A percentile compares a stretch with the other conserved stretches of the same genome.
These are phyloP conservation scores for Firmiana major DNA, from an alignment of 345 rosid genomes.

Conservation along the genomic window DNA sequence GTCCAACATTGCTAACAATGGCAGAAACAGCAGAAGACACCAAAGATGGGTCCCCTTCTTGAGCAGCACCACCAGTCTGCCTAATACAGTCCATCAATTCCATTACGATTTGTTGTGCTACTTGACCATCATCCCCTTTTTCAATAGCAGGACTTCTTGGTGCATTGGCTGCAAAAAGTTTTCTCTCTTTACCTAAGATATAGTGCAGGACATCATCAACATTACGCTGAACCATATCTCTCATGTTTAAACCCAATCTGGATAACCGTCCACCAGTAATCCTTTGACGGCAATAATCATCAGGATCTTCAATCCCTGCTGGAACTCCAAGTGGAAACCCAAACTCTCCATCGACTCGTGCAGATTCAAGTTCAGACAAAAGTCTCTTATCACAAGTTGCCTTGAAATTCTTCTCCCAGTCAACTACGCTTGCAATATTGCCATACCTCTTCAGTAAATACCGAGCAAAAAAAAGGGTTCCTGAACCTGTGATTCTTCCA, in stretches of 20 bases:
- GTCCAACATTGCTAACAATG: constrained; percentile 67
- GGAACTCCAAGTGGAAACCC: constrained; percentile 84
- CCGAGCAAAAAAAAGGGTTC: constrained; percentile 68
- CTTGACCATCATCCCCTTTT: constrained; percentile 71
- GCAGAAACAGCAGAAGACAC: constrained; percentile 93
- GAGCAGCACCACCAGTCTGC: constrained; percentile 96
- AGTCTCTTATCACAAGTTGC: constrained; percentile 73
- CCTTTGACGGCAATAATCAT: constrained; percentile 79
- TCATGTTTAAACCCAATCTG: constrained; percentile 79
- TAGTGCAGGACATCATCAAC: constrained; percentile 61
- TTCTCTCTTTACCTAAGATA: constrained; percentile 61
- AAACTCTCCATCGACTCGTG: constrained; percentile 64
- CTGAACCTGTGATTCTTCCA: constrained; percentile 68
- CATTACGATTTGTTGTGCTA: constrained; percentile 73
- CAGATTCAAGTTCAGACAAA: constrained; percentile 84
- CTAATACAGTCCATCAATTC: constrained; percentile 77
- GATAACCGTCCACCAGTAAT: constrained; percentile 55
- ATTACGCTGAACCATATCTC: constrained; percentile 71
- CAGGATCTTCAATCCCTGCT: constrained; percentile 76
- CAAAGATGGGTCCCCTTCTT: constrained; percentile 96
- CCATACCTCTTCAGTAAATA: constrained; percentile 75
- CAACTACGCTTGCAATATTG: constrained; percentile 63
- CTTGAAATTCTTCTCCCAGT: constrained; percentile 84
- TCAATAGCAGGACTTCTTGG: constrained; percentile 48
- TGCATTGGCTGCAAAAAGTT: constrained; percentile 49